Percentiles rank a stretch among this genome's conserved stretches.
Conservation (phyloP, 305 asterid species). For the Ilex paraguariensis region DNA sequence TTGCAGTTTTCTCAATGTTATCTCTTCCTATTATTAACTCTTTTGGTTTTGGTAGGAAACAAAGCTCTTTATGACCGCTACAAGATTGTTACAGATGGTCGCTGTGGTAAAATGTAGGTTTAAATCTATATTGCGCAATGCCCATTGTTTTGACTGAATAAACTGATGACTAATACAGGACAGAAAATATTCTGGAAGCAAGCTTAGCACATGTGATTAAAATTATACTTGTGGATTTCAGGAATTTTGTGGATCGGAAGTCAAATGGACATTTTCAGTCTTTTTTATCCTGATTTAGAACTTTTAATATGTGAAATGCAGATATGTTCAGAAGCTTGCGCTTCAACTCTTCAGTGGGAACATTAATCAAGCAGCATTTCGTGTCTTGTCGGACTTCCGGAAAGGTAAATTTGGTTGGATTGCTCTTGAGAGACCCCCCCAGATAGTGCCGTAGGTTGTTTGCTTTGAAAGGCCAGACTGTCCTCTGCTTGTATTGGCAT, state of each 20-base stretch:
- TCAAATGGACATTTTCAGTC: background rate
- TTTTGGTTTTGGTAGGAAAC: constrained; percentile 44
- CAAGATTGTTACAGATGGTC: constrained; percentile 64
- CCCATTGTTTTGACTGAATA: background rate
- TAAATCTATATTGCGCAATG: constrained; percentile 5
- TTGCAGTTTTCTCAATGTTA: no score
- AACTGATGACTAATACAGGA: background rate
- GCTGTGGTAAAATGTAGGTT: constrained; percentile 65
- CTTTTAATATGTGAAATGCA: constrained; percentile 27
- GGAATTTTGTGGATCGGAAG: background rate
- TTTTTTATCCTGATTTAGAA: background rate
- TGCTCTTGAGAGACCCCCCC: constrained; percentile 82
- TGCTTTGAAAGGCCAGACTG: no score
- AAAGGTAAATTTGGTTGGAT: constrained; percentile 89
- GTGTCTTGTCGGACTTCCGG: constrained; percentile 82
- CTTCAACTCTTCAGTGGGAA: constrained; percentile 78
- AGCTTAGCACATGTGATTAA: constrained; percentile 1
- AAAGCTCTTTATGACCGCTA: constrained; percentile 64
- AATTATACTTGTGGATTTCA: background rate
- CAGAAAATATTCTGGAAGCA: background rate
- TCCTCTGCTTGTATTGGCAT: no score
- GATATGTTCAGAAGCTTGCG: constrained; percentile 82
- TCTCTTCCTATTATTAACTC: background rate
- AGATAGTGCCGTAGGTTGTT: constrained; percentile 10
- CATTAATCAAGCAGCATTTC: constrained; percentile 78